Percentiles rank a stretch among this genome's conserved stretches.
Conservation (phyloP, 1,284 basidiomycete genomes). For the Papiliotrema laurentii region DNA sequence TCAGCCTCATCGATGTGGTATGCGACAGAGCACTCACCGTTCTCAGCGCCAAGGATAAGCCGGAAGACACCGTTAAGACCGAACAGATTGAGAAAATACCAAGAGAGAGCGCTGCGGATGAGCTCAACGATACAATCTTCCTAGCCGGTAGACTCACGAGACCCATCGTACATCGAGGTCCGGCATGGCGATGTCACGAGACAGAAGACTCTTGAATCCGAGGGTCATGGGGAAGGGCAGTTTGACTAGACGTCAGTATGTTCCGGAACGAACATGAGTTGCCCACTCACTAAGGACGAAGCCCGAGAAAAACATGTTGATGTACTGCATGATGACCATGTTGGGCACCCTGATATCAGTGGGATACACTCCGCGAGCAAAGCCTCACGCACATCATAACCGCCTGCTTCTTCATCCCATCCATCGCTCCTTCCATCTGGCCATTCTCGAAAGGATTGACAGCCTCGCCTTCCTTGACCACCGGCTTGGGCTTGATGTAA, state of each 20-base stretch:
- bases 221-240: constrained; percentile 94
- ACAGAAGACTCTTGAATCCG: constrained; percentile 98
- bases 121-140: neutral
- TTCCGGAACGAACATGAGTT: neutral
- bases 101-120: constrained; percentile 67
- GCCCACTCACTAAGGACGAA: constrained; percentile 84
- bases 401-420: constrained; percentile 98
- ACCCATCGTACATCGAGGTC: constrained; percentile 99
- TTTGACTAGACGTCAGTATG: constrained; percentile 62
- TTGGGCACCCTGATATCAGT: constrained; percentile 64
- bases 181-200: constrained; percentile 89
- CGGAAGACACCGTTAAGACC: constrained; percentile 93
- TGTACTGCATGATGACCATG: constrained; percentile 99
- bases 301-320: constrained; percentile 98
- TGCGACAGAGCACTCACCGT: constrained; percentile 57
- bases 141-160: constrained; percentile 51
- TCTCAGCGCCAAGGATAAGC: constrained; percentile 85
- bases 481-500: constrained; percentile 72
- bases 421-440: constrained; percentile 98
- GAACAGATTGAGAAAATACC: constrained; percentile 99
- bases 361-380: neutral
- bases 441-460: constrained; percentile 72
- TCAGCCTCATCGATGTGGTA: neutral
- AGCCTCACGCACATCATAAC: constrained; percentile 61
- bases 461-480: constrained; percentile 53